A percentile compares a stretch with the other conserved stretches of the same genome.
phyloP scores from a whole-genome alignment of 1,284 basidiomycete genomes.

The Ganoderma resinaceum region DNA sequence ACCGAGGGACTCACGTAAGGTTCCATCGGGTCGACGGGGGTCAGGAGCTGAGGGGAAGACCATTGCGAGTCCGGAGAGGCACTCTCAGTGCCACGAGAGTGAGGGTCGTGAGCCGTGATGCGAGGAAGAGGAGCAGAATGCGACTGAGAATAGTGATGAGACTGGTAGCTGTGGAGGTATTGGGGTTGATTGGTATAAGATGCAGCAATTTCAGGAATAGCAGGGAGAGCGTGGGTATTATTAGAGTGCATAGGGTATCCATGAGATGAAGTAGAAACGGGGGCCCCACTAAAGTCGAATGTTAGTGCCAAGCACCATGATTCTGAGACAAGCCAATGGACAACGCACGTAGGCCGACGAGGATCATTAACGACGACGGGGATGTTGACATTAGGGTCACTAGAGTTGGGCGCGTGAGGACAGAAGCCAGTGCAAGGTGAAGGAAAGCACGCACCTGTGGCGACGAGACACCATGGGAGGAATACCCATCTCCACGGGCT shows the following conservation, averaged over 20 bases:
- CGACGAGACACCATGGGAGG: conserved; percentile 60
- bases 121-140: conserved; percentile 36
- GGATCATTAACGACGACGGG: conserved; percentile 30
- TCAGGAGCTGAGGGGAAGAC: conserved; percentile 41
- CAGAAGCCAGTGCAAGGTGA: background rate
- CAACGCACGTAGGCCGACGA: conserved; percentile 58
- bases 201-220: conserved; percentile 63
- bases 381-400: conserved; percentile 33
- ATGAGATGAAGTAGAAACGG: conserved; percentile 32
- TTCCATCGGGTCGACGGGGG: conserved; percentile 58
- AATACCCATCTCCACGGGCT: conserved; percentile 56
- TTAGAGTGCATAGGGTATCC: conserved; percentile 44
- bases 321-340: conserved; percentile 15
- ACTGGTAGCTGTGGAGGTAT: conserved; percentile 48
- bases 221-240: conserved; percentile 52
- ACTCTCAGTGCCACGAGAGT: conserved; percentile 31
- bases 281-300: conserved; percentile 21
- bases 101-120: conserved; percentile 32
- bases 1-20: conserved; percentile 59
- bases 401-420: conserved; percentile 19
- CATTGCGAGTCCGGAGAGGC: conserved; percentile 34
- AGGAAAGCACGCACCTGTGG: conserved; percentile 47
- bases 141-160: conserved; percentile 55
- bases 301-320: conserved; percentile 11
- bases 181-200: conserved; percentile 38